phyloP scores from a whole-genome alignment of 345 rosid species.

The Salix suchowensis region DNA sequence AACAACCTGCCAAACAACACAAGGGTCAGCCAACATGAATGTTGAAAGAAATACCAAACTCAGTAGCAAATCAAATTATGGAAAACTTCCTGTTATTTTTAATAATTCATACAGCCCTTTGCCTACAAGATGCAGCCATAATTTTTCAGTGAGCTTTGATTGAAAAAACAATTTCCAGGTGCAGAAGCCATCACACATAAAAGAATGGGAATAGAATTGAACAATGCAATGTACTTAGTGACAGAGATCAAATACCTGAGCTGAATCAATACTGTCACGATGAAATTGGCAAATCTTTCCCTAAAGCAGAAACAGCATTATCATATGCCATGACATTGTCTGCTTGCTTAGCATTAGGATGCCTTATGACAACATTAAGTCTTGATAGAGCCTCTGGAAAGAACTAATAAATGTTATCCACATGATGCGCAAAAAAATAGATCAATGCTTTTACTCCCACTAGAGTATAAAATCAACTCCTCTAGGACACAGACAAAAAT shows the following conservation, averaged over 20 bases:
- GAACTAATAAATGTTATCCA: slow-evolving; percentile 22
- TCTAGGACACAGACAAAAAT: slow-evolving; percentile 6
- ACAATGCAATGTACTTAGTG: background rate
- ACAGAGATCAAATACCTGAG: slow-evolving; percentile 57
- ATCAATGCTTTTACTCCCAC: background rate
- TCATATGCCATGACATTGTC: slow-evolving; percentile 97
- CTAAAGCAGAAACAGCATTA: slow-evolving; percentile 98
- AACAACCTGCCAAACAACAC: slow-evolving; percentile 51
- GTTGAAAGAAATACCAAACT: background rate
- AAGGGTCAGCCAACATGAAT: background rate
- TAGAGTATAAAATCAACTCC: background rate
- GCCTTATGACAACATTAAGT: slow-evolving; percentile 75
- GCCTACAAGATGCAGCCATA: background rate
- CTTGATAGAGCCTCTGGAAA: slow-evolving; percentile 91
- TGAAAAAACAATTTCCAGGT: background rate
- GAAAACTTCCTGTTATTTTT: background rate
- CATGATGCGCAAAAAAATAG: background rate
- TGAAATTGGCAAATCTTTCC: slow-evolving; percentile 91
- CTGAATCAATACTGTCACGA: slow-evolving; percentile 78
- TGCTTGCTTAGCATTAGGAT: slow-evolving; percentile 71
- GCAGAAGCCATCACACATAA: too few relatives aligned
- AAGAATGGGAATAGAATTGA: background rate
- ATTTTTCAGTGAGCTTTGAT: background rate
- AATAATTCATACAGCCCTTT: background rate
- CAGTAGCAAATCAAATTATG: background rate